Percentiles rank a stretch among this genome's conserved stretches.
These are phyloP conservation scores for Postia placenta DNA, from an alignment of 768 basidiomycete genomes.

Conservation along the genomic window DNA sequence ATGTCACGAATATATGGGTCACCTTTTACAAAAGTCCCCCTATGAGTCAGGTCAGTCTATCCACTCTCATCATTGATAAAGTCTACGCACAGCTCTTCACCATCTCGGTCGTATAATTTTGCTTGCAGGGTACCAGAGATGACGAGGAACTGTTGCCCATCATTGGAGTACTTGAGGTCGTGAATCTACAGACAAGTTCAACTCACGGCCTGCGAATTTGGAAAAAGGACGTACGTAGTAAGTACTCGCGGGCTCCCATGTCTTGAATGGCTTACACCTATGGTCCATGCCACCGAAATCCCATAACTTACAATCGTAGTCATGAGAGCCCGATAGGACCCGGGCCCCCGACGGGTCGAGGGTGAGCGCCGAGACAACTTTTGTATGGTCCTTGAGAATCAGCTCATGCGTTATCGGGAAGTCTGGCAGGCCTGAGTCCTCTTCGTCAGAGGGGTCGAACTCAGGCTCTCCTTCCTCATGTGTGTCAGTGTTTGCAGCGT, in stretches of 20 bases:
- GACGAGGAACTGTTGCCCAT: constrained; percentile 80
- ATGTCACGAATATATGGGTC: constrained; percentile 98
- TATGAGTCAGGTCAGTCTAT: constrained; percentile 48
- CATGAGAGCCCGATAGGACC: constrained; percentile 86
- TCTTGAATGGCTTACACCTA: constrained; percentile 89
- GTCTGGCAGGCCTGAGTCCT: constrained; percentile 47
- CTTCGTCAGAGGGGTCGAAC: constrained; percentile 34
- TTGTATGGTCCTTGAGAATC: constrained; percentile 88
- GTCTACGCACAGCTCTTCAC: constrained; percentile 78
- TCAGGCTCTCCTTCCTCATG: constrained; percentile 23
- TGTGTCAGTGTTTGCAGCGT: neutral
- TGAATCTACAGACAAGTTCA: constrained; percentile 54
- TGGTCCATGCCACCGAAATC: constrained; percentile 98
- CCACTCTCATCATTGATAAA: constrained; percentile 17
- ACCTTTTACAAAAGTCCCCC: constrained; percentile 83
- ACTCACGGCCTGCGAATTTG: constrained; percentile 4
- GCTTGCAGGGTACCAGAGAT: constrained; percentile 86
- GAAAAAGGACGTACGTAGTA: constrained; percentile 60
- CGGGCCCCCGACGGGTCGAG: constrained; percentile 94
- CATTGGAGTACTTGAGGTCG: constrained; percentile 84
- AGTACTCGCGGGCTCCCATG: constrained; percentile 90
- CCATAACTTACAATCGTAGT: constrained; percentile 98
- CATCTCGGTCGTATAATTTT: constrained; percentile 87
- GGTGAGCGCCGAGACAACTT: constrained; percentile 89
- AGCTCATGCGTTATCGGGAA: constrained; percentile 93